A percentile compares a stretch with the other conserved stretches of the same genome.
These are phyloP conservation scores for Aspergillus cejpii DNA, from an alignment of 2,329 filamentous ascomycete species.

Conservation along the genomic window DNA sequence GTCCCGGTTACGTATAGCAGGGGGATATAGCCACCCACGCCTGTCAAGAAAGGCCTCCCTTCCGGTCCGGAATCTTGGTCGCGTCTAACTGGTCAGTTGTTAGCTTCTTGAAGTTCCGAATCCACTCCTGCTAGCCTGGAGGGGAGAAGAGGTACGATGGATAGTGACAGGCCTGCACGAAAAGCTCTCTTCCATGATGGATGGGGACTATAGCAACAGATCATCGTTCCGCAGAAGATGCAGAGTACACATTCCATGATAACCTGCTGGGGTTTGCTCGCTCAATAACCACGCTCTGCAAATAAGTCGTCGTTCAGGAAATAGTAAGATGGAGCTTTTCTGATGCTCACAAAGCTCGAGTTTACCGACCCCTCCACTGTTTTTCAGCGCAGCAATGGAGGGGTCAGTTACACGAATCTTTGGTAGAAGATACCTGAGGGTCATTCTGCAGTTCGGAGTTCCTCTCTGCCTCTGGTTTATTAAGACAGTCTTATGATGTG, in stretches of 20 bases:
- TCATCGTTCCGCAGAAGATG: constrained; percentile 12
- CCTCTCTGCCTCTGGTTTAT: neutral
- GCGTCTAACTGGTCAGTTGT: constrained; percentile 11
- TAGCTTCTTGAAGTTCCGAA: neutral
- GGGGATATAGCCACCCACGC: constrained; percentile 8
- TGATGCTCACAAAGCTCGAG: too few species aligned
- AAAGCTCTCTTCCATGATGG: neutral
- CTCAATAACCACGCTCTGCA: too few species aligned
- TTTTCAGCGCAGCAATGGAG: too few species aligned
- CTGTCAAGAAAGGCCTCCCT: constrained; percentile 15
- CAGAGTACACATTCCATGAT: neutral
- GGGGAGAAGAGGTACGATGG: neutral
- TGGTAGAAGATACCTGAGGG: too few species aligned
- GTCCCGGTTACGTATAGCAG: neutral
- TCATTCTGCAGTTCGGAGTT: neutral
- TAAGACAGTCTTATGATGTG: neutral
- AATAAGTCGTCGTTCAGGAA: too few species aligned
- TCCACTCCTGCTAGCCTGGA: neutral
- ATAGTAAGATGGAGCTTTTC: too few species aligned
- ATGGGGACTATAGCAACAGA: constrained; percentile 4
- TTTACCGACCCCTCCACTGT: too few species aligned
- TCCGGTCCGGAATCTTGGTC: constrained; percentile 7
- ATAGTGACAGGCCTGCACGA: neutral
- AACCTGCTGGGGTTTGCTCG: neutral
- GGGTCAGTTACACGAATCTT: too few species aligned